Conservation (phyloP, 2,329 filamentous ascomycete genomes). For the Fusarium bactridioides region DNA sequence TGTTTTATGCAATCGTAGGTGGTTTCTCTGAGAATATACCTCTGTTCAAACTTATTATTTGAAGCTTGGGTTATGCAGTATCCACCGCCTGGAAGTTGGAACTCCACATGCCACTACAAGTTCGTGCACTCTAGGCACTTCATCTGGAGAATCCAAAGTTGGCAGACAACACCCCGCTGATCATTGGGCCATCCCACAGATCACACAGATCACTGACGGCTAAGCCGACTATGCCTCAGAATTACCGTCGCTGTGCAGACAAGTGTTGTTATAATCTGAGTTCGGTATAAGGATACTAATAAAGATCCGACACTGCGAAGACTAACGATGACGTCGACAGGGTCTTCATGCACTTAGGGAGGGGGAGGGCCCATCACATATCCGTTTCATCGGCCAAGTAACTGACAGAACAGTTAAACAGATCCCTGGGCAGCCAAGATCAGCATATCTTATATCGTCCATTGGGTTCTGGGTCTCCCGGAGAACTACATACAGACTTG, state of each 20-base stretch:
- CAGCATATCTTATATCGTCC: background rate
- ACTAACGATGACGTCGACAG: constrained; percentile 15
- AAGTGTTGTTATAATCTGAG: constrained; percentile 3
- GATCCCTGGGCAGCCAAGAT: background rate
- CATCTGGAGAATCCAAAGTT: constrained; percentile 9
- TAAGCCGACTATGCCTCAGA: constrained; percentile 36
- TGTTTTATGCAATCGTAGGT: background rate
- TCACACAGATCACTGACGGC: constrained; percentile 33
- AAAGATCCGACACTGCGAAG: constrained; percentile 12
- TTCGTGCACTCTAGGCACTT: background rate
- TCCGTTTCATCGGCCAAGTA: constrained; percentile 17
- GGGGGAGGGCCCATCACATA: background rate
- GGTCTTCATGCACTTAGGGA: constrained; percentile 5
- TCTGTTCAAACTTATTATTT: background rate
- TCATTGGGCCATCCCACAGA: constrained; percentile 25
- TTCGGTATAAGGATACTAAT: constrained; percentile 9
- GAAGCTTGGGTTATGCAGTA: background rate
- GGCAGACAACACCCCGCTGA: constrained; percentile 25
- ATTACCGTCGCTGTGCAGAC: constrained; percentile 14
- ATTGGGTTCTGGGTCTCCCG: background rate
- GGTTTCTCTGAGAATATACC: background rate
- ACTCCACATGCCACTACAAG: background rate
- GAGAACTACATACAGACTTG: background rate
- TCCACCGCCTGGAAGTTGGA: background rate
- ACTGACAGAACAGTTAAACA: constrained; percentile 1